Percentiles rank a stretch among this genome's conserved stretches.
Evolutionary conservation across 805 yeast genomes (phyloP).

Genomic region (Cyberlindnera mississippiensis): DNA sequence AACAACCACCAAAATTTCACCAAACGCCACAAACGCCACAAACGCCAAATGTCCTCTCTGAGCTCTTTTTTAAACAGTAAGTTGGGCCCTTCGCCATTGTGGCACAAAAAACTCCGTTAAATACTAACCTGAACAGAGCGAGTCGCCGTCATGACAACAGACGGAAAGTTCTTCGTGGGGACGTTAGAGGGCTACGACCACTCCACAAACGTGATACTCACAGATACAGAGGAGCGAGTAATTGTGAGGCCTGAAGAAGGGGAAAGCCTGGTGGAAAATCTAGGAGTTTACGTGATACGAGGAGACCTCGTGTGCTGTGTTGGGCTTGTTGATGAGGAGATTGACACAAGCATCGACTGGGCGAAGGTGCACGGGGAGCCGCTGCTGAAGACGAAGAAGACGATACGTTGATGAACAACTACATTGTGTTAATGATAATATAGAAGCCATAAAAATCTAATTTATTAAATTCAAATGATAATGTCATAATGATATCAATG

Average conservation of each 20-base stretch:
- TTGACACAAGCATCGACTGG: constrained; percentile 37
- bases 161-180: constrained; percentile 49
- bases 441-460: too few species aligned
- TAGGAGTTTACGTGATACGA: constrained; percentile 51
- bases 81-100: constrained; percentile 4
- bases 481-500: too few species aligned
- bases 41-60: constrained; percentile 26
- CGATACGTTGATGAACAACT: constrained; percentile 16
- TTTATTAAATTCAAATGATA: too few species aligned
- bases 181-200: constrained; percentile 59
- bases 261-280: constrained; percentile 25
- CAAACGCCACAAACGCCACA: too few species aligned
- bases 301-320: constrained; percentile 57
- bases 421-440: neutral
- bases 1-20: too few species aligned
- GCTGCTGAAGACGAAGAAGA: constrained; percentile 23
- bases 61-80: constrained; percentile 23
- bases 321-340: constrained; percentile 46
- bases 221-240: constrained; percentile 48
- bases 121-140: constrained; percentile 32
- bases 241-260: constrained; percentile 33
- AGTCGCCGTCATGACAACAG: constrained; percentile 54
- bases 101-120: too few species aligned
- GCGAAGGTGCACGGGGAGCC: constrained; percentile 24
- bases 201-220: constrained; percentile 54